These are phyloP conservation scores for Nakaseomyces bracarensis DNA, from an alignment of 1,139 yeast species.

Conservation along the genomic window DNA sequence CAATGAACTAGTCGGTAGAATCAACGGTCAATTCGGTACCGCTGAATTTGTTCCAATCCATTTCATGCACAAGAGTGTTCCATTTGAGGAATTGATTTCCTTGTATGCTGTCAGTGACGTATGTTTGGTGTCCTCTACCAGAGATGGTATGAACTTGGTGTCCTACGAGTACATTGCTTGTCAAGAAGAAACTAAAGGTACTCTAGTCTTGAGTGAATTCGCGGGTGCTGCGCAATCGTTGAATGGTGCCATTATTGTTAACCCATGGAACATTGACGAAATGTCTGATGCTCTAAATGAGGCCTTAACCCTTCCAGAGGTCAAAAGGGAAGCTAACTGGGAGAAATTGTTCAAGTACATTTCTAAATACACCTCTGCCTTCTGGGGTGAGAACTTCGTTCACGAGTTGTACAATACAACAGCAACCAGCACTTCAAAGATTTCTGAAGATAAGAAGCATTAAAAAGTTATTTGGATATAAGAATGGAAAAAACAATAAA, in stretches of 20 bases:
- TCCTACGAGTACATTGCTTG: slow-evolving; percentile 95
- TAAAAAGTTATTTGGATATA: too few relatives aligned
- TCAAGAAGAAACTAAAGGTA: slow-evolving; percentile 80
- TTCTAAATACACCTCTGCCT: slow-evolving; percentile 85
- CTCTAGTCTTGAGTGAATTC: slow-evolving; percentile 80
- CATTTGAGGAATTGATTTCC: slow-evolving; percentile 84
- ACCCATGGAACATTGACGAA: slow-evolving; percentile 98
- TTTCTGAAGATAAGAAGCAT: neutral
- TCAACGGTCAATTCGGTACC: slow-evolving; percentile 93
- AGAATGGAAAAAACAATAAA: neutral
- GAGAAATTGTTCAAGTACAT: slow-evolving; percentile 77
- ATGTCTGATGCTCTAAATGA: slow-evolving; percentile 78
- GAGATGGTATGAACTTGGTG: slow-evolving; percentile 98
- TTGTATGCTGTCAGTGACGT: slow-evolving; percentile 81
- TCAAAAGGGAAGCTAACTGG: slow-evolving; percentile 69
- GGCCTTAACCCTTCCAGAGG: slow-evolving; percentile 76
- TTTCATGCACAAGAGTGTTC: slow-evolving; percentile 85
- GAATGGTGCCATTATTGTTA: slow-evolving; percentile 87
- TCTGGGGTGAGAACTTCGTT: slow-evolving; percentile 96
- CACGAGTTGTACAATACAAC: slow-evolving; percentile 55
- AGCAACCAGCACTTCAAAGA: slow-evolving; percentile 2
- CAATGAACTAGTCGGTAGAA: slow-evolving; percentile 91
- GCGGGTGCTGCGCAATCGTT: slow-evolving; percentile 99
- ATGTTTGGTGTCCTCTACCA: slow-evolving; percentile 84
- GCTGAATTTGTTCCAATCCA: slow-evolving; percentile 97